Percentiles rank a stretch among this genome's conserved stretches.
phyloP scores from a whole-genome alignment of 257 asterid genomes.

The Plantago elongata region DNA sequence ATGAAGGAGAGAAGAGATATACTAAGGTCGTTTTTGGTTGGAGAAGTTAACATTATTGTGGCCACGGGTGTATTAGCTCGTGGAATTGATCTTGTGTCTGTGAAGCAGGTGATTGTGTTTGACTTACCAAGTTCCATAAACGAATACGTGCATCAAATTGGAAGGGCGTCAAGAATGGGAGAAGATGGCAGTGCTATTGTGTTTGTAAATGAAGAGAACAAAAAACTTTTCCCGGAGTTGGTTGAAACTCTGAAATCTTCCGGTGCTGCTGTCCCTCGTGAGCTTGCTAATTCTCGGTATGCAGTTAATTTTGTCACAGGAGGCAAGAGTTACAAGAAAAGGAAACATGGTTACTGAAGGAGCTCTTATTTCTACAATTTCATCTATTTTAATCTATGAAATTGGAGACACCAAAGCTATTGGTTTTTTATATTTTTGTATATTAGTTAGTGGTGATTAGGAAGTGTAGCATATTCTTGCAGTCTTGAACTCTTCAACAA shows the following conservation, averaged over 20 bases:
- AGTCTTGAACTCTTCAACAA: not conserved
- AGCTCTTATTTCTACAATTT: not conserved
- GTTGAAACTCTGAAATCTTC: slow-evolving; percentile 54
- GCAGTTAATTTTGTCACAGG: slow-evolving; percentile 30
- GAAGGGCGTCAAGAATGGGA: slow-evolving; percentile 92
- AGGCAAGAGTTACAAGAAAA: slow-evolving; percentile 49
- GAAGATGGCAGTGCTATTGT: slow-evolving; percentile 68
- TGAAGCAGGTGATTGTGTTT: slow-evolving; percentile 83
- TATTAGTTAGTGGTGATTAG: not conserved
- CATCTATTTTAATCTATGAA: not conserved
- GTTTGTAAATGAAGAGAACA: slow-evolving; percentile 84
- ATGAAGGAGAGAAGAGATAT: slow-evolving; percentile 90
- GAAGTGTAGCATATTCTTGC: not conserved
- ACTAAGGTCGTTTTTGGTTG: slow-evolving; percentile 66
- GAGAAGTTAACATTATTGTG: slow-evolving; percentile 64
- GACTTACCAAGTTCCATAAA: slow-evolving; percentile 86
- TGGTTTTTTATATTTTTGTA: not conserved
- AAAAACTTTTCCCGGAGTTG: slow-evolving; percentile 60
- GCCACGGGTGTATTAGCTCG: slow-evolving; percentile 94
- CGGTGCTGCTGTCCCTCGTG: slow-evolving; percentile 74
- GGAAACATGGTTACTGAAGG: slow-evolving; percentile 44
- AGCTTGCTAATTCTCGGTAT: slow-evolving; percentile 61
- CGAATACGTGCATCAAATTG: slow-evolving; percentile 90
- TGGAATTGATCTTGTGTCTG: slow-evolving; percentile 69
- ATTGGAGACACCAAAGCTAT: not conserved